Evolutionary conservation across 2,329 filamentous ascomycete species (phyloP).

Genomic region (Alternaria triticimaculans): DNA sequence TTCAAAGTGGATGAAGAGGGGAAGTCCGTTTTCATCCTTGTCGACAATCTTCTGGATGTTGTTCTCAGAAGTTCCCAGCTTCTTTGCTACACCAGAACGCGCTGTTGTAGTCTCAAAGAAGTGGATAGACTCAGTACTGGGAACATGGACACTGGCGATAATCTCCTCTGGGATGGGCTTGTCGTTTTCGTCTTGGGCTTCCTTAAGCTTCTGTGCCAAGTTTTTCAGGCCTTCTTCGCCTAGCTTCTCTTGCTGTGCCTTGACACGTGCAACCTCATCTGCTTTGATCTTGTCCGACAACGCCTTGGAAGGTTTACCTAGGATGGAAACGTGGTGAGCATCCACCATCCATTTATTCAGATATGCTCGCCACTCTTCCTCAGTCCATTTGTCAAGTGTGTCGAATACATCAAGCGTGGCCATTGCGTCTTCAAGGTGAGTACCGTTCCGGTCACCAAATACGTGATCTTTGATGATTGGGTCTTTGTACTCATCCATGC

Average conservation of each 20-base stretch:
- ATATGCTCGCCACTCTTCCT: slow-evolving; percentile 82
- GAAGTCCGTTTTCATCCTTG: slow-evolving; percentile 66
- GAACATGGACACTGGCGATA: slow-evolving; percentile 82
- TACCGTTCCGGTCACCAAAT: slow-evolving; percentile 85
- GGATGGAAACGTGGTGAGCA: slow-evolving; percentile 83
- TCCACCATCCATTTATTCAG: slow-evolving; percentile 84
- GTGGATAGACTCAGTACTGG: slow-evolving; percentile 87
- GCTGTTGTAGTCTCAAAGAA: slow-evolving; percentile 91
- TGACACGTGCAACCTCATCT: slow-evolving; percentile 79
- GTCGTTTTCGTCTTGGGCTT: slow-evolving; percentile 88
- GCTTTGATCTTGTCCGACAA: slow-evolving; percentile 81
- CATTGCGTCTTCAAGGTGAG: slow-evolving; percentile 50
- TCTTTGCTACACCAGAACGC: slow-evolving; percentile 77
- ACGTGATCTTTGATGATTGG: slow-evolving; percentile 92
- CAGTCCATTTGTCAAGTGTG: slow-evolving; percentile 76
- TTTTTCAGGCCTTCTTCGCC: slow-evolving; percentile 81
- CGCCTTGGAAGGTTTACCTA: slow-evolving; percentile 83
- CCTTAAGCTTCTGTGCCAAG: slow-evolving; percentile 76
- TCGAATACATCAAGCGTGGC: slow-evolving; percentile 63
- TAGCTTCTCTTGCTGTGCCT: slow-evolving; percentile 77
- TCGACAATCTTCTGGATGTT: slow-evolving; percentile 79
- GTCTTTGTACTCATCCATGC: slow-evolving; percentile 79
- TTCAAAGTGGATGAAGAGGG: slow-evolving; percentile 96
- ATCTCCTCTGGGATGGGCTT: slow-evolving; percentile 81
- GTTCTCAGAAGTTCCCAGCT: slow-evolving; percentile 71